These are phyloP conservation scores for Ophiostoma himal-ulmi DNA, from an alignment of 2,329 filamentous ascomycete genomes.

Conservation along the genomic window DNA sequence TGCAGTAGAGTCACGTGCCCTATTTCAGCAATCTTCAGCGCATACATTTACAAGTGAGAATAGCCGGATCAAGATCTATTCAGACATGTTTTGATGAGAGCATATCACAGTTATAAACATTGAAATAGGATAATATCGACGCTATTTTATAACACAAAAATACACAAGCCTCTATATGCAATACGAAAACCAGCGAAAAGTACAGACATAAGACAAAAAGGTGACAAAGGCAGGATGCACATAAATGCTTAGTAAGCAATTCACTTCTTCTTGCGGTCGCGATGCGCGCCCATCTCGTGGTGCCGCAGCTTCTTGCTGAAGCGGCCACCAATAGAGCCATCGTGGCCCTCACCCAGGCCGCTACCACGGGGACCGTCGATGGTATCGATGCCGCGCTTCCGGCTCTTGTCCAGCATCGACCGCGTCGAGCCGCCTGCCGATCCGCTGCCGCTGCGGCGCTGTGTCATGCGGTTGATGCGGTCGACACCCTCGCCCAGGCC, in stretches of 20 bases:
- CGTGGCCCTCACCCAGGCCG: constrained; percentile 34
- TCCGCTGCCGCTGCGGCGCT: constrained; percentile 54
- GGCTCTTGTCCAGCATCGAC: constrained; percentile 71
- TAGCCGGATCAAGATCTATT: not conserved
- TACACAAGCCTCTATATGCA: constrained; percentile 1
- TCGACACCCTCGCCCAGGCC: constrained; percentile 79
- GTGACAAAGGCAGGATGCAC: not conserved
- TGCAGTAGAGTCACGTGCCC: not conserved
- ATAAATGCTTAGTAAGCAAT: not conserved
- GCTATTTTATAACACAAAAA: not conserved
- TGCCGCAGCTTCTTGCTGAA: constrained; percentile 65
- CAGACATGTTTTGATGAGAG: not conserved
- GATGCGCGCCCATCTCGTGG: constrained; percentile 41
- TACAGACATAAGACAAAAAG: not conserved
- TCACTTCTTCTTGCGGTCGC: constrained; percentile 39
- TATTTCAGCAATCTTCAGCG: not conserved
- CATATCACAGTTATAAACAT: not conserved
- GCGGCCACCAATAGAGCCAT: constrained; percentile 50
- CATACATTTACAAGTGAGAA: not conserved
- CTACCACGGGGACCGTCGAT: constrained; percentile 63
- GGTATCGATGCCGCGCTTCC: constrained; percentile 68
- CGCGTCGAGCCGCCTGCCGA: constrained; percentile 47
- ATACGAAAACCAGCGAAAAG: not conserved
- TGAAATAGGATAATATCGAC: not conserved
- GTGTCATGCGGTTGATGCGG: constrained; percentile 76